Base-by-base conservation (phyloP, 2,329 filamentous ascomycete species). In the Beauveria varroae region DNA sequence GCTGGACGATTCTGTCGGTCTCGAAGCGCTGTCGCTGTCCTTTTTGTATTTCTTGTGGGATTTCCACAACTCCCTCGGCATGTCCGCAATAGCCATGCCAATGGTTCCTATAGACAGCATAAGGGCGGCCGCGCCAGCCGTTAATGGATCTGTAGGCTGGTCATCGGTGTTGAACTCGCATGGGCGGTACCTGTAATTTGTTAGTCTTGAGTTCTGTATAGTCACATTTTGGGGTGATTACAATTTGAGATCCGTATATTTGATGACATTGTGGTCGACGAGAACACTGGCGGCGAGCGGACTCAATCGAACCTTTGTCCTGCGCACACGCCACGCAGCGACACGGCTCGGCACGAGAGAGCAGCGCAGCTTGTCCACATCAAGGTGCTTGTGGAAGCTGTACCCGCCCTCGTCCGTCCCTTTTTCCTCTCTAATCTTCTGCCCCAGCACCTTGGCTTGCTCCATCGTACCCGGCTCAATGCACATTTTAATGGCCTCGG, bases 41-140 rank as follows among this genome's bases (percentile, higher is more conserved):
- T 67, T 66, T 34, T 67, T 70, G 16, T 60, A 62, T 24, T 66
- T 67, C 50, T 67, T 66, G 9, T 69, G 68, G 18, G 68, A 69
- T 54, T 78, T 81, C 71, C 85, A 83, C 5, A 86, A 71, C 62
- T 85, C 81, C 20, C 81, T 74, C 2, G 85, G 85, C 66, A 87
- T 82, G 68, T 96, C 91, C 1, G 90, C 90, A 46, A 96, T 81
- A 1, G 91, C 90, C 82, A 96, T 89, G 68, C 90, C 84, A 62
- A 97, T 87, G 44, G 84, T 88, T 28, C 88, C 86, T 52, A 95
- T 79, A n/a, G 93, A 93, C 6, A 89, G 89, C n/a, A 96, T 78
- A 1, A 97, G 75, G 0, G 92, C 90, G 50, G 86, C 84, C 0
- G 91, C 86, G 18, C 86, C 89, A 22, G 90, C 91, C 16, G 88